Evolutionary conservation across 1,139 yeast species (phyloP).

Genomic region (Scheffersomyces illinoinensis): DNA sequence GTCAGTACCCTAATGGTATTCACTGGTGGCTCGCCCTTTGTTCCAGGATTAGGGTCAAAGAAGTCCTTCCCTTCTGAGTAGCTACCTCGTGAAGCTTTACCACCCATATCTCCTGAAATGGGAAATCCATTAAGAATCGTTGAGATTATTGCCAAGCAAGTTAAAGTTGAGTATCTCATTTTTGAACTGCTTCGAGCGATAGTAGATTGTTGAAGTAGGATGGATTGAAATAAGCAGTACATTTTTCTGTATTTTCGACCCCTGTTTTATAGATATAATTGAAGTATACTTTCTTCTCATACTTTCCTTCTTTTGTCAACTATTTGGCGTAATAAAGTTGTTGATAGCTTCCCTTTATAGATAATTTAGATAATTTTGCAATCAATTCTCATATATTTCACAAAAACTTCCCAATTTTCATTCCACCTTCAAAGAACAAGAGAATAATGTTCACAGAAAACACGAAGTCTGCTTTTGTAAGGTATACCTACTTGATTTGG

Average conservation of each 20-base stretch:
- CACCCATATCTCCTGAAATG: neutral
- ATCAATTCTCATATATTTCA: neutral
- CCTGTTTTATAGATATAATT: neutral
- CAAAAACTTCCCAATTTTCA: neutral
- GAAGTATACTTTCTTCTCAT: neutral
- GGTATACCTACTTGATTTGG: neutral
- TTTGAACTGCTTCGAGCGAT: neutral
- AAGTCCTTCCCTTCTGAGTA: neutral
- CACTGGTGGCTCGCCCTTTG: neutral
- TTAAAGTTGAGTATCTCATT: neutral
- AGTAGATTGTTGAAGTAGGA: neutral
- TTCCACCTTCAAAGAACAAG: neutral
- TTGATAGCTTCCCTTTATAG: neutral
- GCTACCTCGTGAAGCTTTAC: too few relatives aligned
- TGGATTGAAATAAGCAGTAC: neutral
- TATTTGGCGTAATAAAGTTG: neutral
- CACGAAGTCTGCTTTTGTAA: neutral
- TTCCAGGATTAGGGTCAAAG: neutral
- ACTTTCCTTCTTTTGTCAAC: neutral
- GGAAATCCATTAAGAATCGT: neutral
- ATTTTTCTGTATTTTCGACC: neutral
- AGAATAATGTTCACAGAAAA: neutral
- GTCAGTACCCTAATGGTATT: neutral
- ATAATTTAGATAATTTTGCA: neutral
- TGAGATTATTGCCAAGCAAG: neutral